These are phyloP conservation scores for Aureobasidium uvarum DNA, from an alignment of 2,329 filamentous ascomycete species.

Conservation along the genomic window DNA sequence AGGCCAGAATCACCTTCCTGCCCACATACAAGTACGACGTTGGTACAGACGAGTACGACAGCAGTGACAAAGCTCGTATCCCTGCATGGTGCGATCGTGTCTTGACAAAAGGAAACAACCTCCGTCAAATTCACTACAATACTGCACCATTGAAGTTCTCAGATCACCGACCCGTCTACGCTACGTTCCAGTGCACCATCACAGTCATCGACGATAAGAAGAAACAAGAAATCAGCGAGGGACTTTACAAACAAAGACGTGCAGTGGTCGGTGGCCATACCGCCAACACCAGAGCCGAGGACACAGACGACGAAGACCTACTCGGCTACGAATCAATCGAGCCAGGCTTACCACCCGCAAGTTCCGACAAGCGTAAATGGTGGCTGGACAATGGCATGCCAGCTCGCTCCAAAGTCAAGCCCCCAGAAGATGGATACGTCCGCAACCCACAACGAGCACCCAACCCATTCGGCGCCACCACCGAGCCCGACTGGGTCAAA, in stretches of 20 bases:
- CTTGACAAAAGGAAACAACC: slow-evolving; percentile 76
- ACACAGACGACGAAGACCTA: slow-evolving; percentile 74
- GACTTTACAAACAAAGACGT: slow-evolving; percentile 69
- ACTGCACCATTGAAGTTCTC: slow-evolving; percentile 83
- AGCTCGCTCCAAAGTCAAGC: slow-evolving; percentile 68
- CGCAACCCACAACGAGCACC: slow-evolving; percentile 72
- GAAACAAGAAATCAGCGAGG: slow-evolving; percentile 69
- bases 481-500: slow-evolving; percentile 81
- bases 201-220: slow-evolving; percentile 72
- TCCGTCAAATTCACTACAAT: slow-evolving; percentile 80
- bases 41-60: slow-evolving; percentile 85
- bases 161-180: slow-evolving; percentile 94
- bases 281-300: slow-evolving; percentile 56
- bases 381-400: slow-evolving; percentile 67
- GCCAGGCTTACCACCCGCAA: slow-evolving; percentile 66
- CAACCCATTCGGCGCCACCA: slow-evolving; percentile 74
- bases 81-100: slow-evolving; percentile 98
- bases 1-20: slow-evolving; percentile 80
- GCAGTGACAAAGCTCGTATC: slow-evolving; percentile 90
- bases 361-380: slow-evolving; percentile 62
- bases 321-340: slow-evolving; percentile 80
- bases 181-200: slow-evolving; percentile 79
- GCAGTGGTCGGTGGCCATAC: slow-evolving; percentile 64
- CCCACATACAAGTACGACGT: slow-evolving; percentile 97
- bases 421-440: slow-evolving; percentile 61